Evolutionary conservation across 2,329 filamentous ascomycete genomes (phyloP).

Genomic region (Cercospora beticola): DNA sequence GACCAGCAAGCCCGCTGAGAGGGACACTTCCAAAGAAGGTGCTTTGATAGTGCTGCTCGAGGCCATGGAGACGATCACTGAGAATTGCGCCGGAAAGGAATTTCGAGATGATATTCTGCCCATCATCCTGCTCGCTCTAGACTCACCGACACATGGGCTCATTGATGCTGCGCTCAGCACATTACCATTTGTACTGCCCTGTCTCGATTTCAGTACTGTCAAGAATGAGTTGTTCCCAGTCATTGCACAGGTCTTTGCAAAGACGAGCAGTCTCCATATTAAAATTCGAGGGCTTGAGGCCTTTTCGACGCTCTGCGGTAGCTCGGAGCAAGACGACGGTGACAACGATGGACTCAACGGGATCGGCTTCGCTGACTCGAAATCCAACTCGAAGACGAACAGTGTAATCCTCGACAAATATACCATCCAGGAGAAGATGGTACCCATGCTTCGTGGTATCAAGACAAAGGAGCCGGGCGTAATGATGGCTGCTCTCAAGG

Average conservation of each 20-base stretch:
- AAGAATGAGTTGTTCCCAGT: constrained; percentile 96
- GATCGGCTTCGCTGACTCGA: constrained; percentile 51
- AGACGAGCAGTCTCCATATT: constrained; percentile 89
- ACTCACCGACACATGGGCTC: constrained; percentile 83
- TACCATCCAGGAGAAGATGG: constrained; percentile 95
- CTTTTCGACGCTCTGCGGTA: constrained; percentile 85
- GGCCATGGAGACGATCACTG: constrained; percentile 71
- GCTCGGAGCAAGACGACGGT: constrained; percentile 49
- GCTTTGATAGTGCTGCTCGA: constrained; percentile 90
- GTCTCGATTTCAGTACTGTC: constrained; percentile 92
- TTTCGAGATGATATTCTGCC: constrained; percentile 96
- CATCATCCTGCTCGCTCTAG: constrained; percentile 77
- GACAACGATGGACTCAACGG: constrained; percentile 74
- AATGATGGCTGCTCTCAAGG: constrained; percentile 87
- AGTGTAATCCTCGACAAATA: constrained; percentile 85
- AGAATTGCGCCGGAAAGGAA: constrained; percentile 83
- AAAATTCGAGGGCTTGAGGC: constrained; percentile 91
- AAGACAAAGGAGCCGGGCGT: constrained; percentile 98
- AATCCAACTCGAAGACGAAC: constrained; percentile 46
- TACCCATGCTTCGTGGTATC: constrained; percentile 85
- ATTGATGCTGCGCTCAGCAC: constrained; percentile 82
- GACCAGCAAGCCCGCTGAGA: constrained; percentile 59
- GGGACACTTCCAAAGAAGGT: constrained; percentile 80
- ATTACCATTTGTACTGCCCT: constrained; percentile 75
- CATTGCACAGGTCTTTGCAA: constrained; percentile 85